A percentile compares a stretch with the other conserved stretches of the same genome.
phyloP scores from a whole-genome alignment of 2,329 filamentous ascomycete genomes.

The Colletotrichum sp. region DNA sequence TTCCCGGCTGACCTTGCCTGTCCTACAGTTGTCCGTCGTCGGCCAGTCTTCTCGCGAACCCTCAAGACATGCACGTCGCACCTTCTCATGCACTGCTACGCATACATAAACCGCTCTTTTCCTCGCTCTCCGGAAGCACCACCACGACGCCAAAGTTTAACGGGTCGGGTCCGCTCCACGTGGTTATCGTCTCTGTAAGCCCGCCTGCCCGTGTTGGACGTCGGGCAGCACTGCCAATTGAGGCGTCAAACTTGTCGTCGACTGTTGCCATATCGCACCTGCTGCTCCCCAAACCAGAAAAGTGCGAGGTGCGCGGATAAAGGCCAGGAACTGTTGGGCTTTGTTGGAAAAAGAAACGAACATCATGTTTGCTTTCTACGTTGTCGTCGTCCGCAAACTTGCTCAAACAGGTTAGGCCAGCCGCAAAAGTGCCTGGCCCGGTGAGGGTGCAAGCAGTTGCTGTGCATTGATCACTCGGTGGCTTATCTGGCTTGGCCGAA shows the following conservation, averaged over 20 bases:
- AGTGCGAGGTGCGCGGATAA: background rate
- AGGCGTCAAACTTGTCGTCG: background rate
- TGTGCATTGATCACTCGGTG: slow-evolving; percentile 7
- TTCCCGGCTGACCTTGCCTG: slow-evolving; percentile 5
- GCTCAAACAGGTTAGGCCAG: slow-evolving; percentile 2
- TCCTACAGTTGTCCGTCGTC: background rate
- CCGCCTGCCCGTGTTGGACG: background rate
- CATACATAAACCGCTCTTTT: slow-evolving; percentile 5
- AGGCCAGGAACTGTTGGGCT: background rate
- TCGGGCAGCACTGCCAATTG: background rate
- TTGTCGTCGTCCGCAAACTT: slow-evolving; percentile 12
- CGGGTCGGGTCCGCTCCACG: background rate
- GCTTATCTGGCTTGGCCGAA: slow-evolving; percentile 6
- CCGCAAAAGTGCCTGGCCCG: background rate
- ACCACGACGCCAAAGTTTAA: background rate
- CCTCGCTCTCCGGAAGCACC: background rate
- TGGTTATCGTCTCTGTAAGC: background rate
- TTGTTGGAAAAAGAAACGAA: slow-evolving; percentile 9
- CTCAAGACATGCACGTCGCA: slow-evolving; percentile 1
- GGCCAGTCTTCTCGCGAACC: background rate
- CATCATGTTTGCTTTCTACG: slow-evolving; percentile 3
- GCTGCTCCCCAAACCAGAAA: background rate
- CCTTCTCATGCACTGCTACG: slow-evolving; percentile 16
- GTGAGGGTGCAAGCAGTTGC: background rate
- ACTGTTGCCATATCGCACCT: background rate